Conservation (phyloP, 768 basidiomycete species). For the Suillus subluteus region DNA sequence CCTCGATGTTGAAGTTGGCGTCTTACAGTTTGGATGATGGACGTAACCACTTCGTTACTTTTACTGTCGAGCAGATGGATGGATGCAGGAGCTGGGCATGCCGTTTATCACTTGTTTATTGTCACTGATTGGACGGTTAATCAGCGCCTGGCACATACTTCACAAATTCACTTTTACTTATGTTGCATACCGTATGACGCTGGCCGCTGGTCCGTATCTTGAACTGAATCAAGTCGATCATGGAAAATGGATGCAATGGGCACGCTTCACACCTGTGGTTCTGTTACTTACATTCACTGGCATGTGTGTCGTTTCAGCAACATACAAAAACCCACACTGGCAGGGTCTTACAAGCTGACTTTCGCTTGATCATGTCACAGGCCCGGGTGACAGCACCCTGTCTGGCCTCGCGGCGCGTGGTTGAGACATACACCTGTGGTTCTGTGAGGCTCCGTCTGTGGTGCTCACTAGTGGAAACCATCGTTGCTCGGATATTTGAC, state of each 20-base stretch:
- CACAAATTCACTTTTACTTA: conserved; percentile 11
- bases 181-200: neutral
- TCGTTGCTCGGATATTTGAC: conserved; percentile 1
- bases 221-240: neutral
- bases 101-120: conserved; percentile 48
- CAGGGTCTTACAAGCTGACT: neutral
- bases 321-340: neutral
- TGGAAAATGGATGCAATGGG: neutral
- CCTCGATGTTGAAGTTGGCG: conserved; percentile 42
- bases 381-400: neutral
- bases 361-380: neutral
- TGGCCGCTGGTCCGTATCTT: neutral
- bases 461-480: neutral
- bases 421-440: neutral
- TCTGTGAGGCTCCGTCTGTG: conserved; percentile 2
- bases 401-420: neutral
- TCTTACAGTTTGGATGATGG: conserved; percentile 22
- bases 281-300: neutral
- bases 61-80: conserved; percentile 53
- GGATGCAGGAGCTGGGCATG: conserved; percentile 69
- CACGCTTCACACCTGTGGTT: conserved; percentile 1
- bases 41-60: conserved; percentile 28
- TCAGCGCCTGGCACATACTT: conserved; percentile 64
- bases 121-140: conserved; percentile 63
- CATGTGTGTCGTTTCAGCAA: neutral